Conservation (phyloP, 2,329 filamentous ascomycete species). For the Pyrenochaeta sp. region DNA sequence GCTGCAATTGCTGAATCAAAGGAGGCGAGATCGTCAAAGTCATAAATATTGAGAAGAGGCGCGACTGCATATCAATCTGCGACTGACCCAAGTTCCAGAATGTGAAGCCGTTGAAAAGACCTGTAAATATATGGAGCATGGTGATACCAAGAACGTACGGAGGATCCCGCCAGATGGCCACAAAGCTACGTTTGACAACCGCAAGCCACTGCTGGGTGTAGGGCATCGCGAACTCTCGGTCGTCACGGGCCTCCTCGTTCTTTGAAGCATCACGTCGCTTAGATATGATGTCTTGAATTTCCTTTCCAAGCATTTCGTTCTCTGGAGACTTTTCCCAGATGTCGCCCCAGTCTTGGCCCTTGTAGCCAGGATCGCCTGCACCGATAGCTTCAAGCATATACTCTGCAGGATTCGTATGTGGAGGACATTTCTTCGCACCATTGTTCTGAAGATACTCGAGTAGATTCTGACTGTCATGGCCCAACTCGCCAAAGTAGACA, state of each 20-base stretch:
- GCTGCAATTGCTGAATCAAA: slow-evolving; percentile 80
- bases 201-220: slow-evolving; percentile 52
- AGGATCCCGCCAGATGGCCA: slow-evolving; percentile 71
- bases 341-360: slow-evolving; percentile 56
- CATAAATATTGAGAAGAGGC: slow-evolving; percentile 80
- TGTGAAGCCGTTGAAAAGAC: slow-evolving; percentile 59
- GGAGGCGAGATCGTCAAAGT: slow-evolving; percentile 77
- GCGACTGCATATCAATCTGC: slow-evolving; percentile 59
- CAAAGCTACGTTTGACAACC: slow-evolving; percentile 60
- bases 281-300: slow-evolving; percentile 52
- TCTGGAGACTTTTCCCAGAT: slow-evolving; percentile 54
- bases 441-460: slow-evolving; percentile 62
- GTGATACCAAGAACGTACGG: slow-evolving; percentile 66
- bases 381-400: slow-evolving; percentile 60
- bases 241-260: slow-evolving; percentile 50
- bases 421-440: slow-evolving; percentile 61
- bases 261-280: slow-evolving; percentile 43
- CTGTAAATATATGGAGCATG: slow-evolving; percentile 61
- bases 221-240: slow-evolving; percentile 56
- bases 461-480: slow-evolving; percentile 51
- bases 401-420: slow-evolving; percentile 63
- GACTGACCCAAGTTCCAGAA: slow-evolving; percentile 58
- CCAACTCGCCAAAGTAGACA: slow-evolving; percentile 71
- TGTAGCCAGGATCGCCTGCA: slow-evolving; percentile 53
- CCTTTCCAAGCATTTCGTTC: slow-evolving; percentile 49